Evolutionary conservation across 164 flowering plant species (phyloP).

Genomic region (Santalum album): DNA sequence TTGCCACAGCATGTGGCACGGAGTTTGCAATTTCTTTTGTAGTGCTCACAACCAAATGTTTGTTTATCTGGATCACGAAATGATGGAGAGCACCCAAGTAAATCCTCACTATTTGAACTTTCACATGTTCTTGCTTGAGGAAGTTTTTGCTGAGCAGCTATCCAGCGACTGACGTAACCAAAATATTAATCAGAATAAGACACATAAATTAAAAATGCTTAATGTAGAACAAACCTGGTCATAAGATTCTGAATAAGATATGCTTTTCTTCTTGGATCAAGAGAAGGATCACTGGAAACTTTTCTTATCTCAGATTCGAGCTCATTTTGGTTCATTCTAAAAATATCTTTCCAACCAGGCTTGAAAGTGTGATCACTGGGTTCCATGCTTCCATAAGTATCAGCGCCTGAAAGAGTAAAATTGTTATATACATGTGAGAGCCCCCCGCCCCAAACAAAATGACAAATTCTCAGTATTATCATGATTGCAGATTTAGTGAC

Average conservation of each 20-base stretch:
- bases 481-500: not conserved
- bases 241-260: conserved; percentile 87
- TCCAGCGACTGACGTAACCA: conserved; percentile 64
- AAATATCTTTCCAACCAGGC: conserved; percentile 97
- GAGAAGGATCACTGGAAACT: conserved; percentile 69
- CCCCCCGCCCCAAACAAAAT: not conserved
- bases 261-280: conserved; percentile 88
- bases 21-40: conserved; percentile 89
- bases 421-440: conserved; percentile 4
- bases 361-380: conserved; percentile 62
- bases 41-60: conserved; percentile 89
- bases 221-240: conserved; percentile 58
- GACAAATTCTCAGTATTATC: not conserved
- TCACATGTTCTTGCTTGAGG: conserved; percentile 45
- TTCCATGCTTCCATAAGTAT: conserved; percentile 47
- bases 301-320: conserved; percentile 89
- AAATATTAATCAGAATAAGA: conserved; percentile 9
- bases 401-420: conserved; percentile 27
- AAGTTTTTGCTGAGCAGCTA: conserved; percentile 87
- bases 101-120: conserved; percentile 36
- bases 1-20: conserved; percentile 90
- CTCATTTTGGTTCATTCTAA: conserved; percentile 89
- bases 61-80: conserved; percentile 65
- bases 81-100: conserved; percentile 64
- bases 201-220: not conserved